phyloP scores from a whole-genome alignment of 1,284 basidiomycete genomes.

The Anthracocystis panici-leucophaei region DNA sequence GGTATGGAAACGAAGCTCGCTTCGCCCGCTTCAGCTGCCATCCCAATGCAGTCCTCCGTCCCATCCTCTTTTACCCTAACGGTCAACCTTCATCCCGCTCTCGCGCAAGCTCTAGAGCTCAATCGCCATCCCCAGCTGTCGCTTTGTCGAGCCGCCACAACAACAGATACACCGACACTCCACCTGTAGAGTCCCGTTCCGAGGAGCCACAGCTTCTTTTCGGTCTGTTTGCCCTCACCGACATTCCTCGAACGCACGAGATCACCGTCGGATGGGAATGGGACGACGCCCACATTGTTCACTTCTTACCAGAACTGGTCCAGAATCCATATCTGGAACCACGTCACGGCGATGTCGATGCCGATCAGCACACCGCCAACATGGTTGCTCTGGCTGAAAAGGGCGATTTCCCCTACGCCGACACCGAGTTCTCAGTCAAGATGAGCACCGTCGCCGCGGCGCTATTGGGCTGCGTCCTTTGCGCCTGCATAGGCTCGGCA shows the following conservation, averaged over 20 bases:
- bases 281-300: slow-evolving; percentile 91
- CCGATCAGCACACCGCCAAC: slow-evolving; percentile 45
- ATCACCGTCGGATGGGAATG: slow-evolving; percentile 94
- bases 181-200: slow-evolving; percentile 34
- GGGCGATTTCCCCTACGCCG: slow-evolving; percentile 66
- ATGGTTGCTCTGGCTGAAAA: slow-evolving; percentile 53
- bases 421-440: slow-evolving; percentile 60
- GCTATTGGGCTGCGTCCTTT: slow-evolving; percentile 60
- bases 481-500: slow-evolving; percentile 64
- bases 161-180: slow-evolving; percentile 49
- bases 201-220: slow-evolving; percentile 76
- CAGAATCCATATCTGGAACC: slow-evolving; percentile 69
- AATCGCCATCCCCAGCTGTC: slow-evolving; percentile 22
- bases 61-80: slow-evolving; percentile 75
- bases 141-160: slow-evolving; percentile 21
- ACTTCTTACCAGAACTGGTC: slow-evolving; percentile 80
- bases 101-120: slow-evolving; percentile 36
- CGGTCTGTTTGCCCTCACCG: slow-evolving; percentile 83
- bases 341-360: slow-evolving; percentile 21
- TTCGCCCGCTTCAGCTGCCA: slow-evolving; percentile 87
- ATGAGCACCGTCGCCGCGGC: slow-evolving; percentile 62
- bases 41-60: slow-evolving; percentile 87
- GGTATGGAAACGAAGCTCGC: slow-evolving; percentile 80
- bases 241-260: slow-evolving; percentile 85
- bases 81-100: slow-evolving; percentile 35